Percentiles rank a stretch among this genome's conserved stretches.
These are phyloP conservation scores for Scheffersomyces amazonensis DNA, from an alignment of 805 yeast species.

Conservation along the genomic window DNA sequence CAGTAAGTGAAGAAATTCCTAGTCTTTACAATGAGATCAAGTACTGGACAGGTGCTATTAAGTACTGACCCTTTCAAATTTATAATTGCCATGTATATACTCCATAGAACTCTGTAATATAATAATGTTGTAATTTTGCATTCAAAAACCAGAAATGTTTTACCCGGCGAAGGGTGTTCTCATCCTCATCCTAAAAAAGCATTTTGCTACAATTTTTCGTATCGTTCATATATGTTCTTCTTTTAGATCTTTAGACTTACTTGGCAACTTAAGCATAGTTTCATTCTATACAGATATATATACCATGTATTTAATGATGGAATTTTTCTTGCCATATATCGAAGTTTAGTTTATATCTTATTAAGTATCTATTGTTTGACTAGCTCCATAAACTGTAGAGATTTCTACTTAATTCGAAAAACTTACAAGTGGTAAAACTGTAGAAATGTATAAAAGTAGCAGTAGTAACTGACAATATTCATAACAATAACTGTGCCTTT, in stretches of 20 bases:
- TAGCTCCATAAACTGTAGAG: slow-evolving; percentile 11
- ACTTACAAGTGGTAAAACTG: slow-evolving; percentile 13
- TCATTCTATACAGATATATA: slow-evolving; percentile 28
- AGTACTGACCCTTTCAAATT: too few relatives aligned
- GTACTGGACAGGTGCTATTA: slow-evolving; percentile 10
- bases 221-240: too few relatives aligned
- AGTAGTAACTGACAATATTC: too few relatives aligned
- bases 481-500: too few relatives aligned
- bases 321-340: slow-evolving; percentile 40
- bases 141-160: too few relatives aligned
- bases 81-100: too few relatives aligned
- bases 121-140: too few relatives aligned
- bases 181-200: too few relatives aligned
- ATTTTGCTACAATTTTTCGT: too few relatives aligned
- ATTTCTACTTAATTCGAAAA: slow-evolving; percentile 16
- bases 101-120: too few relatives aligned
- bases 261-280: slow-evolving; percentile 47
- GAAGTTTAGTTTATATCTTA: slow-evolving; percentile 16
- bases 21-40: slow-evolving; percentile 33
- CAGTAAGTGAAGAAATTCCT: slow-evolving; percentile 29
- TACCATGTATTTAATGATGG: slow-evolving; percentile 42
- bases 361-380: slow-evolving; percentile 16
- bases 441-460: too few relatives aligned
- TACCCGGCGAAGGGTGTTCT: too few relatives aligned
- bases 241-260: slow-evolving; percentile 3